Evolutionary conservation across 2,329 filamentous ascomycete genomes (phyloP).

Genomic region (Alternaria novae-zelandiae): DNA sequence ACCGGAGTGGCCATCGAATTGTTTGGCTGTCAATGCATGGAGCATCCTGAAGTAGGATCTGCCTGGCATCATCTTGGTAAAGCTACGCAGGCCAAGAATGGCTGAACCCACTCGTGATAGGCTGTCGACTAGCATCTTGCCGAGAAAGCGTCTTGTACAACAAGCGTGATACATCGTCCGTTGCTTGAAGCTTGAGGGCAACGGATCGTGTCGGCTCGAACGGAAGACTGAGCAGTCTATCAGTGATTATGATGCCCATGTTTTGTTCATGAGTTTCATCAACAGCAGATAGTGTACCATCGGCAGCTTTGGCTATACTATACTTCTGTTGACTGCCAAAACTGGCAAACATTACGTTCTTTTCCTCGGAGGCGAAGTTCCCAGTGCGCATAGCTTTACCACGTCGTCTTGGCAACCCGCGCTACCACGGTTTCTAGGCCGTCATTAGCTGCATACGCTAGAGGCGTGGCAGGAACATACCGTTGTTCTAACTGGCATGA

Average conservation of each 20-base stretch:
- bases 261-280: slow-evolving; percentile 3
- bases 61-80: neutral
- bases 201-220: slow-evolving; percentile 24
- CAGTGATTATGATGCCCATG: slow-evolving; percentile 35
- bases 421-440: slow-evolving; percentile 14
- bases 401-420: slow-evolving; percentile 13
- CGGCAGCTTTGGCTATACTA: slow-evolving; percentile 11
- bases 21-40: neutral
- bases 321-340: slow-evolving; percentile 47
- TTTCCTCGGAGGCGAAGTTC: slow-evolving; percentile 42
- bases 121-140: slow-evolving; percentile 14
- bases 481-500: slow-evolving; percentile 12
- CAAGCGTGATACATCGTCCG: slow-evolving; percentile 22
- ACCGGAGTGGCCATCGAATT: neutral
- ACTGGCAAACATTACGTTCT: slow-evolving; percentile 40
- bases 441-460: slow-evolving; percentile 10
- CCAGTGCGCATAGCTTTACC: slow-evolving; percentile 23
- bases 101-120: slow-evolving; percentile 21
- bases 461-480: neutral
- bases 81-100: neutral
- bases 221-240: slow-evolving; percentile 35
- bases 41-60: slow-evolving; percentile 3
- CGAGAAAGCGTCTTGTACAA: slow-evolving; percentile 26
- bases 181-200: slow-evolving; percentile 31
- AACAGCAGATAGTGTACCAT: neutral